Conservation (phyloP, 2,329 filamentous ascomycete genomes). For the Albifimbria verrucaria region DNA sequence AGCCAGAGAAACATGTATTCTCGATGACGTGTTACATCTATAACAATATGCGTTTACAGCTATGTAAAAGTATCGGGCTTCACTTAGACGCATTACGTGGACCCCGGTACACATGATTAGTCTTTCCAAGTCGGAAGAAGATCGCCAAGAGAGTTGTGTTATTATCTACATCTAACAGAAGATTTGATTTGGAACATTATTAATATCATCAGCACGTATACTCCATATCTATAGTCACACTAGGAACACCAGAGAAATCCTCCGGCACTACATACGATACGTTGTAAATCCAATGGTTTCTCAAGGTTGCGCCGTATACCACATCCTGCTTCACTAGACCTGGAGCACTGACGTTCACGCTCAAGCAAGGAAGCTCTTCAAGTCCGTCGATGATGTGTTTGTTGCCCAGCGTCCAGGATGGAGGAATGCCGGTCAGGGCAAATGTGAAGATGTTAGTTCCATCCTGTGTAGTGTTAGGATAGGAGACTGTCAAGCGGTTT, state of each 20-base stretch:
- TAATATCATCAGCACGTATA: constrained; percentile 24
- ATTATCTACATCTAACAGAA: too few species aligned
- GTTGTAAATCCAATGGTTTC: constrained; percentile 42
- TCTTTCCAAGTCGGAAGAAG: too few species aligned
- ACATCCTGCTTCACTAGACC: constrained; percentile 33
- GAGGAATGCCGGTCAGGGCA: constrained; percentile 33
- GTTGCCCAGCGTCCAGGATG: constrained; percentile 31
- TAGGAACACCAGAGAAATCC: constrained; percentile 34
- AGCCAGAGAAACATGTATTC: too few species aligned
- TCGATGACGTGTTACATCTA: too few species aligned
- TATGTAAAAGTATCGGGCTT: too few species aligned
- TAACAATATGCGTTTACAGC: too few species aligned
- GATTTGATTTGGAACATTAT: too few species aligned
- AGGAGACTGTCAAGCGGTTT: constrained; percentile 29
- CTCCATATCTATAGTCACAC: constrained; percentile 28
- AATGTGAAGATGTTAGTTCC: constrained; percentile 37
- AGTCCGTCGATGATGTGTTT: constrained; percentile 26
- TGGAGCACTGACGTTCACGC: constrained; percentile 32
- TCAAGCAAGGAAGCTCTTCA: constrained; percentile 34
- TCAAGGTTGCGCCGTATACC: constrained; percentile 32
- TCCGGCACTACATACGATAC: constrained; percentile 41
- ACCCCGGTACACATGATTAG: too few species aligned
- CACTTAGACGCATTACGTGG: too few species aligned
- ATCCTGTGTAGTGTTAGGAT: constrained; percentile 36
- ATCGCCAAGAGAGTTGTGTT: too few species aligned